Evolutionary conservation across 192 early-diverging fungal genomes (phyloP), one percentile per base, ranked within the genome.

Genomic region (Oehlia diaphana): DNA sequence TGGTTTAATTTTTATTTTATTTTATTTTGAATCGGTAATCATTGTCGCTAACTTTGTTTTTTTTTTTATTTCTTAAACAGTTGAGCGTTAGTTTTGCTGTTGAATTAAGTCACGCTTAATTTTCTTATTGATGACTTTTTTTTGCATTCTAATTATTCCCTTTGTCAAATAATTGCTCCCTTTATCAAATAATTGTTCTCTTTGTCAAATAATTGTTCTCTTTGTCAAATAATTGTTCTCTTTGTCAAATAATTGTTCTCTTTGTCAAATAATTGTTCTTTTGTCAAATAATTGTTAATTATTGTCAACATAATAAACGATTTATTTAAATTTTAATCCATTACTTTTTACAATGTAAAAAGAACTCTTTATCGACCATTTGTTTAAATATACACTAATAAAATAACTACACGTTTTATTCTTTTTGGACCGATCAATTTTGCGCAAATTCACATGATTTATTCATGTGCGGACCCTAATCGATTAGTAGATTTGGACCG

Each of bases 81-180:
- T 70, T 86, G 66, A 90, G 90, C 28, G 84, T 96, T 58, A 94
- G 90, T 13, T 99, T 95, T 87, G 95, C 92, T 13, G 90, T 96
- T 44, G 97, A 99, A 82, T 86, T 94, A 6, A 90, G 89, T 33
- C 82, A 91, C 58, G 76, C 50, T 63, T 75, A 75, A 75, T 63
- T 44, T 44, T 44, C 9, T 9, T 44, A 1, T 8, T 44, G 1
- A 44, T 44, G 3, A 0, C 7, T 7, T 44, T 44, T 44, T 53
- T 3, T 37, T 37, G 5, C 2, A 31, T 31, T 31, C 2, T 3
- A 3, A 37, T 2, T 37, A 4, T 37, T 50, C 16, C n/a, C 23
- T 73, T 53, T 73, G 7, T 44, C 37, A 37, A 26, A 26, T 3
- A 3, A 37, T 2, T 37, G 37, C 2, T 50, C 16, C n/a, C 23